Evolutionary conservation across 257 asterid species (phyloP), one percentile per base, ranked within the genome.

Genomic region (Solanum gandarillasii): DNA sequence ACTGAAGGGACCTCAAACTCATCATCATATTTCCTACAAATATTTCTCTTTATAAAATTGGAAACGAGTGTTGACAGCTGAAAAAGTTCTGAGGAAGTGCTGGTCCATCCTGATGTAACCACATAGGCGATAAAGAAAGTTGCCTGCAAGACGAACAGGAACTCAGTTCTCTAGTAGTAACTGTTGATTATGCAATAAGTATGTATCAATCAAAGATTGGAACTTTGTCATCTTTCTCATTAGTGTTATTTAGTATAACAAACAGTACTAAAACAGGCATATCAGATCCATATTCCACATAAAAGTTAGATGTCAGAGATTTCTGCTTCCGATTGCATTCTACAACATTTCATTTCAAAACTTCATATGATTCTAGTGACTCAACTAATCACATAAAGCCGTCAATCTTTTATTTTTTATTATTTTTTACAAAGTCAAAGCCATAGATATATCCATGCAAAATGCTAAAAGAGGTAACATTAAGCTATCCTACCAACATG

Each of bases 51-150:
- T 73, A 94, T 32, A 79, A 27, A 89, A 87, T 88, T 92, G 90
- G 75, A 88, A 81, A 92, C 3, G n/a, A 95, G 90, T 73, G 89
- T 91, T 90, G 89, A 90, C 62, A 92, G 70, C 82, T 87, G 95
- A 87, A 93, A 87, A 90, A 97, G 98, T 88, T 94, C 95, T 55
- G 95, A 83, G 87, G 98, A 89, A 89, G 93, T 93, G 83, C 91
- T 94, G 86, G 99, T 97, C 99, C 99, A 97, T 88, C 99, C 99
- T 86, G 98, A 94, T 68, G 99, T 97, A 88, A 97, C 98, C 79
- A 97, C 99, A 90, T 97, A 97, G 7, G 99, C 95, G 85, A 96
- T 95, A 94, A 97, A 97, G 93, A 97, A 97, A 38, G 98, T 89
- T 84, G 99, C 99, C 99, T 97, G 90, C 90, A 90, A 72, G 75